Evolutionary conservation across 1,139 yeast species (phyloP), one percentile per base, ranked within the genome.

Genomic region (Taiozyma sp.): DNA sequence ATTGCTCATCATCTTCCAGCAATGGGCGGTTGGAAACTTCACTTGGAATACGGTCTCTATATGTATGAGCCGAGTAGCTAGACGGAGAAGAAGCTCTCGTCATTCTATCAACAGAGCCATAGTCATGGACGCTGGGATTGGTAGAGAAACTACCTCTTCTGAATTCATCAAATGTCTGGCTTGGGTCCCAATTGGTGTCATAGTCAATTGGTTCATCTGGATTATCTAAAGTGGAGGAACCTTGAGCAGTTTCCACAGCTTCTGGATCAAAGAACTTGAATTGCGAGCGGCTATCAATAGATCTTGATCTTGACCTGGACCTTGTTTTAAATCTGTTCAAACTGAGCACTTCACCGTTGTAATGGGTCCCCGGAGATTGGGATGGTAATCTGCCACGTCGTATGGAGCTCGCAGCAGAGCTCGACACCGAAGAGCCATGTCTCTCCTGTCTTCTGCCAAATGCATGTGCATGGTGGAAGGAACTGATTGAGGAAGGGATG

Each of bases 401-500:
- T 56, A 65, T 56, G 8, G 65, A 70, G 24, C 64, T 51, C 8
- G 63, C 59, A 23, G 61, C 58, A 2, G 69, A 63, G 42, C 55
- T 59, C n/a, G 48, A 63, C 45, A 32, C 62, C 47, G 41, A 64
- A 52, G 51, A 48, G 4, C 46, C 32, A 13, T 8, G 16, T 13
- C 24, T 22, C 6, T n/a, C 23, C n/a, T 32, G 43, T 61, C 64
- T 63, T 70, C 66, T 52, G 0, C 73, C 73, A 58, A 78, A 75
- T 55, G 71, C 79, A 70, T 80, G 83, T 8, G 80, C 78, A 61
- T 88, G 95, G 65, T 90, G 97, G 65, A 92, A 88, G 1, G 96
- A 81, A 1, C 96, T 82, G 58, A 90, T 87, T 1, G 97, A 88
- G 27, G 96, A 87, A 1, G 99, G 98, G 44, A 92, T 84, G 41